Evolutionary conservation across 2,329 filamentous ascomycete species (phyloP).

Genomic region (Orbilia blumenaviensis): DNA sequence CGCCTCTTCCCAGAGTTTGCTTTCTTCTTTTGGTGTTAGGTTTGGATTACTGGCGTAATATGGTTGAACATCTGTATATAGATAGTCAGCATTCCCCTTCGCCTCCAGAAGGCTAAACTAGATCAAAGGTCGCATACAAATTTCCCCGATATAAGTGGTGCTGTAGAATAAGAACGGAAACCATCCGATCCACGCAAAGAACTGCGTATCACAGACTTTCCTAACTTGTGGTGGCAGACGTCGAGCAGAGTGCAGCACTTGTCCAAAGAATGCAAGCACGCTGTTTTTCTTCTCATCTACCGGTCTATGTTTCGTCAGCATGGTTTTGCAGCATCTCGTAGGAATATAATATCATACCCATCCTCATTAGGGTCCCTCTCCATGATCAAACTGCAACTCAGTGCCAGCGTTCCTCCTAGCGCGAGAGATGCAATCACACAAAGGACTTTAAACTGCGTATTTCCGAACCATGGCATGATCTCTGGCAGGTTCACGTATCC

Average conservation of each 20-base stretch:
- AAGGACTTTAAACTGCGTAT: slow-evolving; percentile 91
- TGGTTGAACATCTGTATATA: slow-evolving; percentile 72
- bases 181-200: slow-evolving; percentile 93
- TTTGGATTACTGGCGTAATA: slow-evolving; percentile 79
- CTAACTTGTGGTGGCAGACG: slow-evolving; percentile 82
- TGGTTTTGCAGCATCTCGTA: background rate
- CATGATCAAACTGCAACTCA: slow-evolving; percentile 69
- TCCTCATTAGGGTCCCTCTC: slow-evolving; percentile 78
- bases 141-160: slow-evolving; percentile 90
- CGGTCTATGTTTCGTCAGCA: slow-evolving; percentile 67
- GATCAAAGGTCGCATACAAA: slow-evolving; percentile 64
- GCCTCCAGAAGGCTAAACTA: background rate
- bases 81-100: background rate
- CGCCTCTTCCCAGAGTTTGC: slow-evolving; percentile 81
- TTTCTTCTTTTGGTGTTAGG: slow-evolving; percentile 78
- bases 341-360: slow-evolving; percentile 19
- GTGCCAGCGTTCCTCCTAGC: slow-evolving; percentile 65
- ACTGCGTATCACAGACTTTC: slow-evolving; percentile 81
- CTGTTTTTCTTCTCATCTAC: slow-evolving; percentile 71
- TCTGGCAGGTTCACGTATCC: slow-evolving; percentile 46
- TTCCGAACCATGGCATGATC: slow-evolving; percentile 77
- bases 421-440: slow-evolving; percentile 83
- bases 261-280: slow-evolving; percentile 79
- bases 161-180: slow-evolving; percentile 96
- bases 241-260: slow-evolving; percentile 78